Evolutionary conservation across 2,329 filamentous ascomycete genomes (phyloP).

Genomic region (Colletotrichum liriopes): DNA sequence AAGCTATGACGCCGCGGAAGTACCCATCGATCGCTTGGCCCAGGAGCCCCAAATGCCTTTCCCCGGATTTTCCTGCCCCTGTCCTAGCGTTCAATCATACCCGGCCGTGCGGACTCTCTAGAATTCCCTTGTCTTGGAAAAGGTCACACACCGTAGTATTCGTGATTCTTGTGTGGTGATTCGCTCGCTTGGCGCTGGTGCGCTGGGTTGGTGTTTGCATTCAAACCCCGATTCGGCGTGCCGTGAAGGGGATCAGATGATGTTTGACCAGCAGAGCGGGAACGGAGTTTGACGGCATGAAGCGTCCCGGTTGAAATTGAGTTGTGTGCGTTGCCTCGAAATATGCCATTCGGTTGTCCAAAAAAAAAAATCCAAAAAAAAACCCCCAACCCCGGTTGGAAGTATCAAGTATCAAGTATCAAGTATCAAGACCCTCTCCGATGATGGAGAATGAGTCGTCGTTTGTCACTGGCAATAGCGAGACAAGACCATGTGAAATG

Average conservation of each 20-base stretch:
- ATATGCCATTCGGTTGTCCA: neutral
- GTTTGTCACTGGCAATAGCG: neutral
- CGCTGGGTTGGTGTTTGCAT: neutral
- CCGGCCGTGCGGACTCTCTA: too few species aligned
- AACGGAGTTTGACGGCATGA: slow-evolving; percentile 5
- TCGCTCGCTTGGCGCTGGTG: neutral
- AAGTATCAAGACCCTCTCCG: too few species aligned
- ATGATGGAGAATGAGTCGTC: too few species aligned
- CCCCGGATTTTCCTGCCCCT: neutral
- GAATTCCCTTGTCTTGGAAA: neutral
- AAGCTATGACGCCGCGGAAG: neutral
- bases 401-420: too few species aligned
- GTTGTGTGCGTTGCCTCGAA: neutral
- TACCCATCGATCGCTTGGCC: slow-evolving; percentile 1
- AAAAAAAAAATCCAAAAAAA: too few species aligned
- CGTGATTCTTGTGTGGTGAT: neutral
- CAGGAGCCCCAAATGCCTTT: neutral
- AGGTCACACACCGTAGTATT: neutral
- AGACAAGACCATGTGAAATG: neutral
- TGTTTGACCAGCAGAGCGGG: slow-evolving; percentile 15
- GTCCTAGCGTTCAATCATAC: neutral
- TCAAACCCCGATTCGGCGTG: neutral
- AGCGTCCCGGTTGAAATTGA: neutral
- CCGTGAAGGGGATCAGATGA: slow-evolving; percentile 12
- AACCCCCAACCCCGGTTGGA: too few species aligned